Percentiles rank a stretch among this genome's conserved stretches.
These are phyloP conservation scores for Starmera dryadoides DNA, from an alignment of 805 yeast genomes.

Conservation along the genomic window DNA sequence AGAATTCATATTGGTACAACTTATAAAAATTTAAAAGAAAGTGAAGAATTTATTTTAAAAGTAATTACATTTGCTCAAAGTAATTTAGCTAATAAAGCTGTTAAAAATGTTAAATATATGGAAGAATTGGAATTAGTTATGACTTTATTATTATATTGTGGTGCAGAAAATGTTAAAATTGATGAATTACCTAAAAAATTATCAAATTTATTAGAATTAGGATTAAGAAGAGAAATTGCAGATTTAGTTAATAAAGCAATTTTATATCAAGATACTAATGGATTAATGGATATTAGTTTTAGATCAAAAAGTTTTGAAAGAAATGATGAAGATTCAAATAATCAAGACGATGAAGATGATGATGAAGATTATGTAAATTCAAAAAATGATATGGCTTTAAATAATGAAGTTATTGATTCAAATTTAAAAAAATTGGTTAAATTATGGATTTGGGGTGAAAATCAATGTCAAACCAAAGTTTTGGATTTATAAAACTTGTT, in stretches of 20 bases:
- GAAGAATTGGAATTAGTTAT: slow-evolving; percentile 74
- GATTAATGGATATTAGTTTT: not conserved
- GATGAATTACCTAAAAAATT: slow-evolving; percentile 44
- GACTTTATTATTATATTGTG: slow-evolving; percentile 56
- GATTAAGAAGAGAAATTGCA: slow-evolving; percentile 59
- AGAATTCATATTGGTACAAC: slow-evolving; percentile 29
- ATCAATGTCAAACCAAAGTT: slow-evolving; percentile 28
- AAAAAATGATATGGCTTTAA: not conserved
- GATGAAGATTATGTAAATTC: slow-evolving; percentile 3
- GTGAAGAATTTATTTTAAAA: slow-evolving; percentile 36
- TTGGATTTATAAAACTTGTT: not conserved
- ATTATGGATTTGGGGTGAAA: slow-evolving; percentile 61
- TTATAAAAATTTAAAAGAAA: slow-evolving; percentile 15
- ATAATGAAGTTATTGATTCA: slow-evolving; percentile 14
- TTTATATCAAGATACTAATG: slow-evolving; percentile 18
- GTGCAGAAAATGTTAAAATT: slow-evolving; percentile 22
- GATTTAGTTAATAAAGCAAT: slow-evolving; percentile 64
- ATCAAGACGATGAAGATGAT: not conserved
- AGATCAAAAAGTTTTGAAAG: not conserved
- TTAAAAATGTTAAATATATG: slow-evolving; percentile 50
- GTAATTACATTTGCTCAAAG: slow-evolving; percentile 54
- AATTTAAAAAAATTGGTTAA: slow-evolving; percentile 48
- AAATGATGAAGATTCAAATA: not conserved
- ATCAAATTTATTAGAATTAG: slow-evolving; percentile 47
- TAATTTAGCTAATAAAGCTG: slow-evolving; percentile 54